A percentile compares a stretch with the other conserved stretches of the same genome.
phyloP scores from a whole-genome alignment of 495 filamentous ascomycete species.

The Emericellopsis terricola region DNA sequence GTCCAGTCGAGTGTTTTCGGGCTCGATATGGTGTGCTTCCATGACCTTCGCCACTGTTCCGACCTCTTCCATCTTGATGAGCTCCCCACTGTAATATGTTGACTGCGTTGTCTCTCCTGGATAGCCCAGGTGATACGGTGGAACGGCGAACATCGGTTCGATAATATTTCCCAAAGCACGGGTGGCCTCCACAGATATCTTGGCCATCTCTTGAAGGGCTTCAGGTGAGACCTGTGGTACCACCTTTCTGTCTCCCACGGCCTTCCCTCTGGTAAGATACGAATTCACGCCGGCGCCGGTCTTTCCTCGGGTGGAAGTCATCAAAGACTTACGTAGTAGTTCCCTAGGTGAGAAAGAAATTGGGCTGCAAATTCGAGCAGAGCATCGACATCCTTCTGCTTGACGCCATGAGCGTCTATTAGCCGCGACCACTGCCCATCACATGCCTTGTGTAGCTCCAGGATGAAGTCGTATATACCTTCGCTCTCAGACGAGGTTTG shows the following conservation, averaged over 20 bases:
- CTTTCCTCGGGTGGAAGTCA: background rate
- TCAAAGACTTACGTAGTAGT: constrained; percentile 7
- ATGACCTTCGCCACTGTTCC: constrained; percentile 1
- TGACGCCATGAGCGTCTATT: background rate
- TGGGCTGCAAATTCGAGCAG: constrained; percentile 15
- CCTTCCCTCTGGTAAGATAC: constrained; percentile 3
- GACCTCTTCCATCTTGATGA: constrained; percentile 3
- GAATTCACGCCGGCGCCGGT: too few relatives aligned
- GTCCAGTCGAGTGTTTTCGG: constrained; percentile 4
- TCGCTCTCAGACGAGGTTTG: constrained; percentile 19
- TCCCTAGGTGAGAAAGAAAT: constrained; percentile 16
- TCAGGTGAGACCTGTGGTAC: constrained; percentile 4
- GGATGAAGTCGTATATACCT: constrained; percentile 17
- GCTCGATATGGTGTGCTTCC: constrained; percentile 4
- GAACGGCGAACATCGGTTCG: constrained; percentile 9
- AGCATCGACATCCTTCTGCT: constrained; percentile 7
- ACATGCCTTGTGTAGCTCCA: constrained; percentile 13
- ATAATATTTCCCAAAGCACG: background rate
- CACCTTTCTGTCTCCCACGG: constrained; percentile 11
- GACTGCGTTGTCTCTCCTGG: constrained; percentile 1
- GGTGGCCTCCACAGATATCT: background rate
- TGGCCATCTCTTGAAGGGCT: background rate
- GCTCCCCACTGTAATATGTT: constrained; percentile 1
- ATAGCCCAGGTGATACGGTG: background rate
- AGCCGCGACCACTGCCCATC: constrained; percentile 14